Evolutionary conservation across 192 early-diverging fungal genomes (phyloP), one percentile per base, ranked within the genome.

Genomic region (Coemansia sp.): DNA sequence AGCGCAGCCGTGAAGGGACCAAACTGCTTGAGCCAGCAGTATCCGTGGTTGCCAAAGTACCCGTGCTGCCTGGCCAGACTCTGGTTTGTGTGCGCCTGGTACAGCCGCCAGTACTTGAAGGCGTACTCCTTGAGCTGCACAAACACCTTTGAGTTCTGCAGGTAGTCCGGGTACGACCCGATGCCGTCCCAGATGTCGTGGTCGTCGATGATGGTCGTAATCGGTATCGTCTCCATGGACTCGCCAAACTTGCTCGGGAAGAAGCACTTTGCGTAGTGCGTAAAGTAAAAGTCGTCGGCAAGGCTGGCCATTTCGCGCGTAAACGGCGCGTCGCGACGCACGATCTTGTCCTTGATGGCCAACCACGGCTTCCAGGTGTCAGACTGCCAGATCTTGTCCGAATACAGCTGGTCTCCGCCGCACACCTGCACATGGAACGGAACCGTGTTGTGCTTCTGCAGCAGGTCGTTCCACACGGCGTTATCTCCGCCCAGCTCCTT

Each of bases 111-210:
- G 77, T 91, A 91, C 19, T 87, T 85, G 59, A 82, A 71, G 5
- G 91, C 92, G 36, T 86, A 75, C 30, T 84, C 74, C 66, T 84
- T 86, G 56, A 92, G 88, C 83, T 88, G 85, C 67, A 85, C 81
- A 79, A 92, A 89, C 17, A 89, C 84, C 5, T 82, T 70, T 20
- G 87, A 87, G 45, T 78, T 41, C 62, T 88, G 89, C 67, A 92
- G 81, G 34, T 87, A 85, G 50, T 83, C 78, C 1, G 92, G 92
- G 65, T 95, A 95, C 42, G 87, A 89, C 22, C 93, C 93, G 61
- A 86, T 91, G 3, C 92, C 93, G 68, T 95, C 92, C 66, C 91
- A 86, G 47, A 92, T 84, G 64, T 94, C 91, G 71, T 94, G 93
- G 73, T 94, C 93, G 67, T 94, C 93, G 82, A 89, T 84, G 55